Conservation (phyloP, 192 early-diverging fungal genomes). For the Coemansia sp. region DNA sequence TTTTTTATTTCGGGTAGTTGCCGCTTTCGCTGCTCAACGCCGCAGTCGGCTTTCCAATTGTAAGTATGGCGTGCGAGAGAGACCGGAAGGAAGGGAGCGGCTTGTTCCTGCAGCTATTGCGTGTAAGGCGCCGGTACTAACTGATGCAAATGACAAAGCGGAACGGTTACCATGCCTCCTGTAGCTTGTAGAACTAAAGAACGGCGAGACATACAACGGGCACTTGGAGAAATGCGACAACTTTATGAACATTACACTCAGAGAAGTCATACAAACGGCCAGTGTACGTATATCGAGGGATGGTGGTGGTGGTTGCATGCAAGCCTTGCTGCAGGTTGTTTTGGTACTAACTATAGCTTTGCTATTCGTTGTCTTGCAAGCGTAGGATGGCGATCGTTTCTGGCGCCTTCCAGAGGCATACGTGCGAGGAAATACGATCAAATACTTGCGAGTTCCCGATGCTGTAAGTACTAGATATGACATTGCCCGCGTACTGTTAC, state of each 20-base stretch:
- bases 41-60: conserved; percentile 85
- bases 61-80: conserved; percentile 19
- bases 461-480: conserved; percentile 54
- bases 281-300: conserved; percentile 58
- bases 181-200: conserved; percentile 94
- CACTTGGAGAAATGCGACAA: conserved; percentile 96
- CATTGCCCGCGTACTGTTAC: neutral
- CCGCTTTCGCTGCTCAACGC: conserved; percentile 92
- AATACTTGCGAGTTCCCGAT: conserved; percentile 86
- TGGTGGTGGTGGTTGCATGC: neutral
- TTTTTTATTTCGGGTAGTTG: conserved; percentile 59
- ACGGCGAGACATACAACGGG: conserved; percentile 98
- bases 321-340: neutral
- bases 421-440: conserved; percentile 90
- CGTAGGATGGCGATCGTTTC: conserved; percentile 89
- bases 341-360: neutral
- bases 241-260: conserved; percentile 97
- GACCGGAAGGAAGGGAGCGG: neutral
- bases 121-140: neutral
- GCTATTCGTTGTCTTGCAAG: neutral
- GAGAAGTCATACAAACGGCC: conserved; percentile 93
- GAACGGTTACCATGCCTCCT: neutral
- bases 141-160: neutral
- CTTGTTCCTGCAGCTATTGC: too few species aligned
- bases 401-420: conserved; percentile 92